Percentiles rank a stretch among this genome's conserved stretches.
Evolutionary conservation across 2,329 filamentous ascomycete genomes (phyloP).

Genomic region (Ceratocystis lukuohia): DNA sequence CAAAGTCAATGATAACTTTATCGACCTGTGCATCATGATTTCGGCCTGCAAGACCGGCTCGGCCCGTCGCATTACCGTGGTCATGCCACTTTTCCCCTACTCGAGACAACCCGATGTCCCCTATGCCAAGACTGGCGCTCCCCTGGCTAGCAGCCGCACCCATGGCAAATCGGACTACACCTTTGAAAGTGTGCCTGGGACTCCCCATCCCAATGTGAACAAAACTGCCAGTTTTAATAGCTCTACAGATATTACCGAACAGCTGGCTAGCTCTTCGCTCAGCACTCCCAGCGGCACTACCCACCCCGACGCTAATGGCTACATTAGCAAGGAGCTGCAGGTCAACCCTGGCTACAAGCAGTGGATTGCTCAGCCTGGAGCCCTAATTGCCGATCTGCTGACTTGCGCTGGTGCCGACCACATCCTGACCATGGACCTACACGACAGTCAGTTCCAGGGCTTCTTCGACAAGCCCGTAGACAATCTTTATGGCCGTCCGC

Average conservation of each 20-base stretch:
- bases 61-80: slow-evolving; percentile 81
- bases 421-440: slow-evolving; percentile 94
- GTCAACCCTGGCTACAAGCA: slow-evolving; percentile 91
- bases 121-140: slow-evolving; percentile 90
- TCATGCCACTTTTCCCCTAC: slow-evolving; percentile 92
- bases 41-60: slow-evolving; percentile 95
- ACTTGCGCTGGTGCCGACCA: slow-evolving; percentile 94
- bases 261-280: slow-evolving; percentile 55
- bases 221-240: slow-evolving; percentile 52
- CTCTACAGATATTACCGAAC: slow-evolving; percentile 55
- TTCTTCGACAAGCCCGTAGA: slow-evolving; percentile 99
- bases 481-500: slow-evolving; percentile 78
- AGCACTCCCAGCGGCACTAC: slow-evolving; percentile 38
- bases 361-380: slow-evolving; percentile 96
- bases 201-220: slow-evolving; percentile 60
- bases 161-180: slow-evolving; percentile 52
- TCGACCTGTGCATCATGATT: slow-evolving; percentile 95
- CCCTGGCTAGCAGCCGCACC: slow-evolving; percentile 53
- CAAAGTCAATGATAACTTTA: slow-evolving; percentile 87
- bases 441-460: slow-evolving; percentile 92
- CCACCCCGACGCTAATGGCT: slow-evolving; percentile 24
- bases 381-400: slow-evolving; percentile 81
- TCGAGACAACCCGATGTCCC: slow-evolving; percentile 91
- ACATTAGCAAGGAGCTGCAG: slow-evolving; percentile 40
- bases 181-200: slow-evolving; percentile 83